Evolutionary conservation across 176 grass and related monocot genomes (phyloP).

Genomic region (Ampelocalamus luodianensis): DNA sequence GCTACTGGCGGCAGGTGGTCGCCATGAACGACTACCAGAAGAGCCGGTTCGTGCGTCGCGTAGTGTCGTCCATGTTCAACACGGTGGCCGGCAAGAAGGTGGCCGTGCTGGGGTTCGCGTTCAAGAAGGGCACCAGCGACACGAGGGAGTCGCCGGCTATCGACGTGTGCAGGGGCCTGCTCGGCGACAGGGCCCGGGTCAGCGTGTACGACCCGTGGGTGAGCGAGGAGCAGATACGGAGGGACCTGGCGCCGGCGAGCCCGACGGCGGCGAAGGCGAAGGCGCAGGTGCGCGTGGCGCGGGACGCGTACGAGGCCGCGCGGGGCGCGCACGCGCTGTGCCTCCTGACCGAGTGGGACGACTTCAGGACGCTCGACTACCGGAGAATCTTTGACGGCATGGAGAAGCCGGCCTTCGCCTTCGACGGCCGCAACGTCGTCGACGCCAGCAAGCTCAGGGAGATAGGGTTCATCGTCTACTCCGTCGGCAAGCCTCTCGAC

Average conservation of each 20-base stretch:
- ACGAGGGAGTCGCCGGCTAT: conserved; percentile 60
- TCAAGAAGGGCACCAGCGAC: conserved; percentile 57
- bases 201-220: conserved; percentile 57
- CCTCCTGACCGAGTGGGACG: conserved; percentile 70
- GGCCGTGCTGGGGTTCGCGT: conserved; percentile 58
- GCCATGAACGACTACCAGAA: conserved; percentile 72
- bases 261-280: conserved; percentile 35
- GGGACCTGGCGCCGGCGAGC: conserved; percentile 38
- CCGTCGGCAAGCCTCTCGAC: conserved; percentile 63
- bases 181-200: conserved; percentile 49
- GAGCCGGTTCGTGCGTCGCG: conserved; percentile 58
- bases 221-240: conserved; percentile 56
- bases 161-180: conserved; percentile 53
- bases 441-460: conserved; percentile 37
- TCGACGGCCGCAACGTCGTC: conserved; percentile 60
- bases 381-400: conserved; percentile 47
- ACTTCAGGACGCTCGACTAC: conserved; percentile 60
- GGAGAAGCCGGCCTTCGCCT: conserved; percentile 62
- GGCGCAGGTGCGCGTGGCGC: conserved; percentile 41
- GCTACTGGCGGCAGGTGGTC: conserved; percentile 65
- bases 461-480: conserved; percentile 49
- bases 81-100: conserved; percentile 68
- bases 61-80: conserved; percentile 64
- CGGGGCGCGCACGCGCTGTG: conserved; percentile 55
- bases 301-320: conserved; percentile 57